phyloP scores from a whole-genome alignment of 129 eudicot genomes.

The Escallonia rubra region DNA sequence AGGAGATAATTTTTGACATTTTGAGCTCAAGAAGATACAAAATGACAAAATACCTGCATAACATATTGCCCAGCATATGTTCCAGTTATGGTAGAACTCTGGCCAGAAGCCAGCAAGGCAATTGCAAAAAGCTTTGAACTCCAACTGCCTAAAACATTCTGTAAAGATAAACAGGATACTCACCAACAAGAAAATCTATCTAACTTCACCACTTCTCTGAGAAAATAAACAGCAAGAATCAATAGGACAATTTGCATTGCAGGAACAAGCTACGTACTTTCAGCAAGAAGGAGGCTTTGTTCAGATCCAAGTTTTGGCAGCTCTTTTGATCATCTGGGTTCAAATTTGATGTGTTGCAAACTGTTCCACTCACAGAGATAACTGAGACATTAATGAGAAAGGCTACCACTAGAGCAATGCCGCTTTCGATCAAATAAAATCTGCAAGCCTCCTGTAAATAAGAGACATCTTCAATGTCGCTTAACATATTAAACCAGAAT shows the following conservation, averaged over 20 bases:
- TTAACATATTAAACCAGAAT: background rate
- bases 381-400: constrained; percentile 88
- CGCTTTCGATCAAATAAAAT: constrained; percentile 90
- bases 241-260: background rate
- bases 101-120: constrained; percentile 98
- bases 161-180: constrained; percentile 6
- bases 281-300: constrained; percentile 87
- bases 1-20: background rate
- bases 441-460: constrained; percentile 88
- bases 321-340: constrained; percentile 55
- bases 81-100: constrained; percentile 98
- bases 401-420: constrained; percentile 76
- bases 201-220: background rate
- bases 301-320: constrained; percentile 80
- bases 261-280: constrained; percentile 47
- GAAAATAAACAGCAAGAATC: background rate
- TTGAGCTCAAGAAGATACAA: background rate
- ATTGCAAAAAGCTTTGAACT: constrained; percentile 95
- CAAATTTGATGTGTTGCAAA: constrained; percentile 70
- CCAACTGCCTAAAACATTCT: constrained; percentile 93
- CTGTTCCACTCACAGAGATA: constrained; percentile 87
- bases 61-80: constrained; percentile 98
- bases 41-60: constrained; percentile 65
- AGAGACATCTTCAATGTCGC: background rate
- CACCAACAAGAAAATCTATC: constrained; percentile 9